phyloP scores from a whole-genome alignment of 768 basidiomycete genomes.

The Pleurotus pulmonarius region DNA sequence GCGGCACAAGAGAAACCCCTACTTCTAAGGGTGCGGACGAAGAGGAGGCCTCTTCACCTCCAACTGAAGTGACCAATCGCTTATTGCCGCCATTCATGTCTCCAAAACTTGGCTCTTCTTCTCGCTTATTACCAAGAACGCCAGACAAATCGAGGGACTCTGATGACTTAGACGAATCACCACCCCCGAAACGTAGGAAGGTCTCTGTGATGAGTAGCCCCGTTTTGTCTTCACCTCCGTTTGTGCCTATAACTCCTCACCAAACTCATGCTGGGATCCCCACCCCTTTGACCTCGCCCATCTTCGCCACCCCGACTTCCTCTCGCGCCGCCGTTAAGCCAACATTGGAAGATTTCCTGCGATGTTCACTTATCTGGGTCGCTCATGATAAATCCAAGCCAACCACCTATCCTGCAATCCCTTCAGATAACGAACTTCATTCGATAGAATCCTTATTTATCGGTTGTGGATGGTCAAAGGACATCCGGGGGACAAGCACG shows the following conservation, averaged over 20 bases:
- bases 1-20: constrained; percentile 4
- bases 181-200: not conserved
- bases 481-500: not conserved
- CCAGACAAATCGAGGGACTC: no score
- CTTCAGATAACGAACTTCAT: constrained; percentile 30
- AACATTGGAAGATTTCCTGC: not conserved
- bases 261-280: not conserved
- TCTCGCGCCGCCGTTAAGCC: not conserved
- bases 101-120: no score
- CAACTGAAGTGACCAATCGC: not conserved
- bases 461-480: constrained; percentile 40
- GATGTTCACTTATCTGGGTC: not conserved
- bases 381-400: constrained; percentile 11
- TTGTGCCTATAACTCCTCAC: not conserved
- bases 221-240: not conserved
- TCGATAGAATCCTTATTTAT: constrained; percentile 41
- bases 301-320: not conserved
- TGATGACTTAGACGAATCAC: not conserved
- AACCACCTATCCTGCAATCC: constrained; percentile 14
- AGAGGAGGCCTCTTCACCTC: not conserved
- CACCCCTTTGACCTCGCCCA: not conserved
- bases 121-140: no score
- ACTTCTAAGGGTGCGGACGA: not conserved
- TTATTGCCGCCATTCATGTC: not conserved
- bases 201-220: not conserved